These are phyloP conservation scores for Venturia oleaginea DNA, from an alignment of 2,329 filamentous ascomycete genomes.

Conservation along the genomic window DNA sequence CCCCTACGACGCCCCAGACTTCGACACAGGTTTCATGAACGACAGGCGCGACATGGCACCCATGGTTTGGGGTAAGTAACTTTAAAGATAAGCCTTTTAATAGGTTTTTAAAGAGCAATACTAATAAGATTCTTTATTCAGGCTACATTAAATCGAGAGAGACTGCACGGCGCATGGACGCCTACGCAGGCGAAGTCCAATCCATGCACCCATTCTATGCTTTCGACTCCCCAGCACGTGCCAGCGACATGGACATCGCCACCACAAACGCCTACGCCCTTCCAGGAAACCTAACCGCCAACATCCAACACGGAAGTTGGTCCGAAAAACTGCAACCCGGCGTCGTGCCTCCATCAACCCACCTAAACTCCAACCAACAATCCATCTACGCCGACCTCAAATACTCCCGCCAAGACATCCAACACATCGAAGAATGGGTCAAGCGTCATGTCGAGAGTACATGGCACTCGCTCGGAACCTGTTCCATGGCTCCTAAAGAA, in stretches of 20 bases:
- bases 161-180: conserved; percentile 68
- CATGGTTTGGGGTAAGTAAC: conserved; percentile 71
- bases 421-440: conserved; percentile 56
- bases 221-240: conserved; percentile 59
- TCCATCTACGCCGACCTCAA: conserved; percentile 53
- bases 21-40: conserved; percentile 78
- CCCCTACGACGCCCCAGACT: conserved; percentile 66
- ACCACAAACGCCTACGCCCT: conserved; percentile 71
- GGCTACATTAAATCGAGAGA: conserved; percentile 75
- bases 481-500: conserved; percentile 66
- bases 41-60: conserved; percentile 77
- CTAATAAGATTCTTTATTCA: no score
- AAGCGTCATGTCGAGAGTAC: conserved; percentile 66
- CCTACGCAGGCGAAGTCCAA: conserved; percentile 63
- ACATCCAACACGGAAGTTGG: conserved; percentile 65
- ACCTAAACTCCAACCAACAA: conserved; percentile 57
- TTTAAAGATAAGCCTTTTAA: no score
- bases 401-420: conserved; percentile 55
- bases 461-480: conserved; percentile 60
- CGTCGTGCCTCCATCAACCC: conserved; percentile 34
- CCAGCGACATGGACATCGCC: conserved; percentile 62
- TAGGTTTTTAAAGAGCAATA: no score
- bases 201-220: conserved; percentile 61
- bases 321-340: conserved; percentile 19
- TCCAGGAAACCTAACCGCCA: conserved; percentile 59